These are phyloP conservation scores for Royoungia palumana DNA, from an alignment of 768 basidiomycete species.

Conservation along the genomic window DNA sequence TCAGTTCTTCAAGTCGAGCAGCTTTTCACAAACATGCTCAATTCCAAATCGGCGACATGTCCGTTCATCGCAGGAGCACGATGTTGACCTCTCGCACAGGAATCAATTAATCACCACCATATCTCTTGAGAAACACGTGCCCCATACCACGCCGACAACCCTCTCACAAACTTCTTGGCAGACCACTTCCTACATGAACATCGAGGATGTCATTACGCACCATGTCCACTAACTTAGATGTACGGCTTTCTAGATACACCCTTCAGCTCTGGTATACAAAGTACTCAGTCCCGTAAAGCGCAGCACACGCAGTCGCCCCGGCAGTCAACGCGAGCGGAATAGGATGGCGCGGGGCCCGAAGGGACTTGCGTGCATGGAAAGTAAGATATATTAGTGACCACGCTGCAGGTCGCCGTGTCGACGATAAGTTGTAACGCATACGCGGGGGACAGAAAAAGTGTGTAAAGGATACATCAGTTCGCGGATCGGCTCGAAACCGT, in stretches of 20 bases:
- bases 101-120: no score
- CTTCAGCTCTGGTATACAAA: slow-evolving; percentile 27
- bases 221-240: not conserved
- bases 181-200: not conserved
- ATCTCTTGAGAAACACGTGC: no score
- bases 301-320: slow-evolving; percentile 28
- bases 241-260: not conserved
- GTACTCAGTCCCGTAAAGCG: slow-evolving; percentile 29
- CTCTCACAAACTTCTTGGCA: not conserved
- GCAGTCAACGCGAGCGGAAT: slow-evolving; percentile 33
- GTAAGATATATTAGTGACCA: slow-evolving; percentile 48
- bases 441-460: no score
- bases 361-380: slow-evolving; percentile 35
- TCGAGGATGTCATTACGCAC: not conserved
- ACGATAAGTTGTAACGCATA: no score
- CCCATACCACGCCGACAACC: no score
- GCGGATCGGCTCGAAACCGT: not conserved
- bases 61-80: no score
- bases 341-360: slow-evolving; percentile 29
- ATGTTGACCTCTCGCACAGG: no score
- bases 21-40: no score
- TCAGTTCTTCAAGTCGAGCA: no score
- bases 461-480: not conserved
- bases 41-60: no score
- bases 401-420: no score